Percentiles rank a stretch among this genome's conserved stretches.
phyloP scores from a whole-genome alignment of 2,329 filamentous ascomycete species.

The Ophiostoma australiae region DNA sequence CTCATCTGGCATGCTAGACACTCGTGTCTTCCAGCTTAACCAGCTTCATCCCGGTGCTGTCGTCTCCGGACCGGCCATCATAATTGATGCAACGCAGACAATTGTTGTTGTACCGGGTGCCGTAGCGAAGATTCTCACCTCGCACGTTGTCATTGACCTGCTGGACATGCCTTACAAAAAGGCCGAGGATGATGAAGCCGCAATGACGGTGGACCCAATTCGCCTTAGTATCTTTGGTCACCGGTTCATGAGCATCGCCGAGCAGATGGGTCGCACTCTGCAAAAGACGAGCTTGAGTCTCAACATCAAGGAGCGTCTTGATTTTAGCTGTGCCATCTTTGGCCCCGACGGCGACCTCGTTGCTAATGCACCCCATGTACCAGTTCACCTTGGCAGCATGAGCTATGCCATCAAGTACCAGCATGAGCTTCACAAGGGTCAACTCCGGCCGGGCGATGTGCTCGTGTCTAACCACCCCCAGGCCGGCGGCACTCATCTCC shows the following conservation, averaged over 20 bases:
- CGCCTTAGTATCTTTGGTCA: slow-evolving; percentile 75
- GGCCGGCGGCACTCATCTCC: slow-evolving; percentile 58
- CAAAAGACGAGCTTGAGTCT: slow-evolving; percentile 74
- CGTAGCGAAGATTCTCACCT: slow-evolving; percentile 72
- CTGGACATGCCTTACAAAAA: slow-evolving; percentile 29
- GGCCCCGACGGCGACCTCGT: slow-evolving; percentile 69
- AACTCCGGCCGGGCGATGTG: slow-evolving; percentile 72
- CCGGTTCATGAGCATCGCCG: slow-evolving; percentile 79
- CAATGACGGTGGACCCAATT: slow-evolving; percentile 60
- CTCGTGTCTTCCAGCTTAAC: slow-evolving; percentile 73
- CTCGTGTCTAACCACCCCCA: slow-evolving; percentile 73
- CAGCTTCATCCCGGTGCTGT: slow-evolving; percentile 66
- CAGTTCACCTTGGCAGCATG: slow-evolving; percentile 77
- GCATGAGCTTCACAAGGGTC: slow-evolving; percentile 42
- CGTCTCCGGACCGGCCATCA: slow-evolving; percentile 73
- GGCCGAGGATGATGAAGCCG: slow-evolving; percentile 40
- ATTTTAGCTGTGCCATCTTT: slow-evolving; percentile 79
- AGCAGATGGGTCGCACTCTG: slow-evolving; percentile 74
- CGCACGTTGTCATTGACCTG: slow-evolving; percentile 83
- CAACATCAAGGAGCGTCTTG: slow-evolving; percentile 76
- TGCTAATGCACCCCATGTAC: slow-evolving; percentile 73
- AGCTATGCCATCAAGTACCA: slow-evolving; percentile 55
- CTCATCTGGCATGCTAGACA: slow-evolving; percentile 50
- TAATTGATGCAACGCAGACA: slow-evolving; percentile 83
- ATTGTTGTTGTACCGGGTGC: slow-evolving; percentile 80